Conservation (phyloP, 2,329 filamentous ascomycete genomes). For the Chaetomiaceae sp. region DNA sequence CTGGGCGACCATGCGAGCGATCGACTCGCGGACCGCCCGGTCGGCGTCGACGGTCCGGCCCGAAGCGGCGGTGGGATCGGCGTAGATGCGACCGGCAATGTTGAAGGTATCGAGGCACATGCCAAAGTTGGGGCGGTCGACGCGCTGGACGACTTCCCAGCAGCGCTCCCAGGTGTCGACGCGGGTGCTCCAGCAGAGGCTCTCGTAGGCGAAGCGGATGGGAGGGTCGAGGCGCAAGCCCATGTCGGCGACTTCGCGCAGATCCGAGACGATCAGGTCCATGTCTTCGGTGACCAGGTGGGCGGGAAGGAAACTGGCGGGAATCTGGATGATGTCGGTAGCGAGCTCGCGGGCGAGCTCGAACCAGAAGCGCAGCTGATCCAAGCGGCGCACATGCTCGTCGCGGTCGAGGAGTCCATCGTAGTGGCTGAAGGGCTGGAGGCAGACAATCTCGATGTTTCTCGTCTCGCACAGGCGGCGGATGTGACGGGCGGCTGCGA, state of each 20-base stretch:
- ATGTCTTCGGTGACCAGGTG: conserved; percentile 43
- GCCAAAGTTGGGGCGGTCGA: conserved; percentile 68
- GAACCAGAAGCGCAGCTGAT: conserved; percentile 67
- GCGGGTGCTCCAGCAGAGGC: conserved; percentile 66
- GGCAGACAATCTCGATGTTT: conserved; percentile 56
- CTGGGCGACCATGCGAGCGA: conserved; percentile 48
- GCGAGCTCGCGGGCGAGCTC: conserved; percentile 56
- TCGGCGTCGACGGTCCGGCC: conserved; percentile 54
- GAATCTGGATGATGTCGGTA: conserved; percentile 71
- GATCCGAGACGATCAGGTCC: conserved; percentile 56
- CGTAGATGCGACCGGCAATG: conserved; percentile 66
- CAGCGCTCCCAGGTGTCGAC: conserved; percentile 67
- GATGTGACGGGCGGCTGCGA: conserved; percentile 56
- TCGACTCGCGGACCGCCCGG: conserved; percentile 47
- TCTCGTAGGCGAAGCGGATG: conserved; percentile 70
- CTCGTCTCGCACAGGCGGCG: conserved; percentile 53
- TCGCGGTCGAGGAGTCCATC: conserved; percentile 65
- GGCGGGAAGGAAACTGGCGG: conserved; percentile 62
- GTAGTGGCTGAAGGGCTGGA: conserved; percentile 76
- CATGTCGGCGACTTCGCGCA: conserved; percentile 62
- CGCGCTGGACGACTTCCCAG: conserved; percentile 63
- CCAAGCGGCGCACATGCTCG: conserved; percentile 53
- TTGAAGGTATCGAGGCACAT: conserved; percentile 77
- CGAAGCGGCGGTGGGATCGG: conserved; percentile 54
- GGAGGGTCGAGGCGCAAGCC: conserved; percentile 52